Conservation (phyloP, 202 grass and related monocot species). For the Musa balbisiana region DNA sequence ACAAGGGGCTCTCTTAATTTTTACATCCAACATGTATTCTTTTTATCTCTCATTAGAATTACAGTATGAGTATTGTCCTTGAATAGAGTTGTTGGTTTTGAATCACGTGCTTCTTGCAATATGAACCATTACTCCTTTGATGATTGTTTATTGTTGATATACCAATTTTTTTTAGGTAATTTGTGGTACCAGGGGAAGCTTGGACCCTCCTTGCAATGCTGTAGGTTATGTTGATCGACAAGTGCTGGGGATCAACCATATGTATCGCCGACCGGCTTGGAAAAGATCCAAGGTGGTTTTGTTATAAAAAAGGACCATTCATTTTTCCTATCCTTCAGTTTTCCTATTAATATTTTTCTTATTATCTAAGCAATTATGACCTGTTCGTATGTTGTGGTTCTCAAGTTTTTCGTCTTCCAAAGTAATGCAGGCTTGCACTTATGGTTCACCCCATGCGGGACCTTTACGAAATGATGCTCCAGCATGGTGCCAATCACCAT, state of each 20-base stretch:
- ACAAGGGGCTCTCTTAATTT: no score
- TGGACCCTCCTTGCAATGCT: conserved; percentile 79
- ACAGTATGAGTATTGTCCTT: no score
- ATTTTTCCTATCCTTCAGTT: not conserved
- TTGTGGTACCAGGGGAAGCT: conserved; percentile 65
- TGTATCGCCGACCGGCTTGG: conserved; percentile 83
- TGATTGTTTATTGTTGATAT: not conserved
- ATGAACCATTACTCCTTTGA: not conserved
- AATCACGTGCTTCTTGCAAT: not conserved
- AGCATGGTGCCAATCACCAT: conserved; percentile 72
- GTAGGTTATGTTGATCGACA: conserved; percentile 75
- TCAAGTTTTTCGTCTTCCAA: conserved; percentile 3
- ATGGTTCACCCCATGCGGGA: conserved; percentile 60
- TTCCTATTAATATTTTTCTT: not conserved
- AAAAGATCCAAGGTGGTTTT: conserved; percentile 57
- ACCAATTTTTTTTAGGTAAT: conserved; percentile 38
- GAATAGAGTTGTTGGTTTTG: not conserved
- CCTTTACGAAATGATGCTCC: conserved; percentile 58
- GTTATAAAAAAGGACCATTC: not conserved
- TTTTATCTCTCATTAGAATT: no score
- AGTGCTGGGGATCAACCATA: conserved; percentile 74
- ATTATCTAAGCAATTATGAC: not conserved
- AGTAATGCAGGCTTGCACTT: conserved; percentile 63
- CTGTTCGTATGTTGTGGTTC: not conserved
- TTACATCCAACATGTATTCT: no score